Conservation (phyloP, 805 yeast species). For the Candida golubevii region DNA sequence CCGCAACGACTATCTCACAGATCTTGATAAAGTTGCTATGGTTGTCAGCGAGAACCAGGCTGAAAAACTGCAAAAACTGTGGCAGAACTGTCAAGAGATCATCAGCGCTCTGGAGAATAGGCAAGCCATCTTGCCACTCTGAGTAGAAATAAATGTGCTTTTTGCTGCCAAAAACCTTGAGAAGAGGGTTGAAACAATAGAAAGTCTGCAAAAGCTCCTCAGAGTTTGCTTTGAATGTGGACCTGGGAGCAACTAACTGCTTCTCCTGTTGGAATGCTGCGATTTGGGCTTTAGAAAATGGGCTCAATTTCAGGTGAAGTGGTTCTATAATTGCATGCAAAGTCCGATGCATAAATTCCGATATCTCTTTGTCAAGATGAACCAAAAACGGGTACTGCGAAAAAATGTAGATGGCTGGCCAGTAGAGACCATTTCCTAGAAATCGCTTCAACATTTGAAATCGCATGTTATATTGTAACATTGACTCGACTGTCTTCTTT, state of each 20-base stretch:
- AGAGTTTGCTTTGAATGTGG: slow-evolving; percentile 27
- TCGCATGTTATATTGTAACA: slow-evolving; percentile 21
- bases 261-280: slow-evolving; percentile 21
- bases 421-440: slow-evolving; percentile 55
- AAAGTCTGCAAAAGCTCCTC: slow-evolving; percentile 16
- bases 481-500: slow-evolving; percentile 14
- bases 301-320: slow-evolving; percentile 29
- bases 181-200: slow-evolving; percentile 31
- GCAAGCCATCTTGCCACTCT: slow-evolving; percentile 46
- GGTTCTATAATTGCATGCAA: slow-evolving; percentile 49
- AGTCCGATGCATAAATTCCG: slow-evolving; percentile 45
- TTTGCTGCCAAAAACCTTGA: slow-evolving; percentile 21
- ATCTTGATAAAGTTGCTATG: slow-evolving; percentile 50
- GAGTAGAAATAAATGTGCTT: slow-evolving; percentile 39
- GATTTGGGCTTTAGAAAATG: slow-evolving; percentile 19
- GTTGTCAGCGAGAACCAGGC: slow-evolving; percentile 49
- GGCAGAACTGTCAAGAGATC: slow-evolving; percentile 47
- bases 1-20: slow-evolving; percentile 52
- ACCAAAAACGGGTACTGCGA: slow-evolving; percentile 60
- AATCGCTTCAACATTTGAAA: slow-evolving; percentile 47
- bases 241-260: slow-evolving; percentile 16
- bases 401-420: slow-evolving; percentile 58
- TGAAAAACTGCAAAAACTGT: slow-evolving; percentile 49
- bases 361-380: slow-evolving; percentile 46
- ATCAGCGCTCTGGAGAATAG: slow-evolving; percentile 32